A percentile compares a stretch with the other conserved stretches of the same genome.
Conservation (phyloP, 1,284 basidiomycete genomes). For the Pterulicium gracile region DNA sequence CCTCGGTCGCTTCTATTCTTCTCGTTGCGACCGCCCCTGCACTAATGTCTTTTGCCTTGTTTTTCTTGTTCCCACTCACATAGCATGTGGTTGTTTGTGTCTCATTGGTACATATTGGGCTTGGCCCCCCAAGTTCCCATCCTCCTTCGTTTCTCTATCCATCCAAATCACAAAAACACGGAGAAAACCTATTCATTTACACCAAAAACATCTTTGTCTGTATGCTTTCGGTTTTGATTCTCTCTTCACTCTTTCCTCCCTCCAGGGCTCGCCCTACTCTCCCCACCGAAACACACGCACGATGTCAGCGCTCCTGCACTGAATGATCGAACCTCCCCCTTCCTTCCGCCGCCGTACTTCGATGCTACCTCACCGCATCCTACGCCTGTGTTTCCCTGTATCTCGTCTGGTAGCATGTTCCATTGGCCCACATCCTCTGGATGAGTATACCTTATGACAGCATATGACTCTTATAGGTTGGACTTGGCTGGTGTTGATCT, state of each 20-base stretch:
- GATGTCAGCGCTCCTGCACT: no score
- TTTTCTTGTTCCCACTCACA: slow-evolving; percentile 2
- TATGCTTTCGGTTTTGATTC: slow-evolving; percentile 16
- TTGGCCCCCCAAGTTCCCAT: slow-evolving; percentile 9
- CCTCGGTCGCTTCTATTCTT: slow-evolving; percentile 4
- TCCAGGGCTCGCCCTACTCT: slow-evolving; percentile 8
- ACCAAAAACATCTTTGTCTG: slow-evolving; percentile 32
- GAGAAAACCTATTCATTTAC: slow-evolving; percentile 28
- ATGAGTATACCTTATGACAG: no score
- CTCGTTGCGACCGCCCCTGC: slow-evolving; percentile 1
- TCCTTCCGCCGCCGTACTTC: no score
- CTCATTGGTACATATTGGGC: background rate
- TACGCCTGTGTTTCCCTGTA: no score
- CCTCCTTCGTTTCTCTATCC: slow-evolving; percentile 12
- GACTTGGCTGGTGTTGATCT: no score
- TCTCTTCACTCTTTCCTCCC: slow-evolving; percentile 12
- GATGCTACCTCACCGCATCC: no score
- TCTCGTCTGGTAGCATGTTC: no score
- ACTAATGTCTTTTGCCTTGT: slow-evolving; percentile 4
- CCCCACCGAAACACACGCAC: no score
- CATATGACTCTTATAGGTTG: no score
- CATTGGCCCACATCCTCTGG: no score
- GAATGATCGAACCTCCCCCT: no score
- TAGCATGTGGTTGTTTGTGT: background rate
- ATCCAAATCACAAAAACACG: slow-evolving; percentile 29